These are phyloP conservation scores for Xylaria curta DNA, from an alignment of 495 filamentous ascomycete genomes.

Conservation along the genomic window DNA sequence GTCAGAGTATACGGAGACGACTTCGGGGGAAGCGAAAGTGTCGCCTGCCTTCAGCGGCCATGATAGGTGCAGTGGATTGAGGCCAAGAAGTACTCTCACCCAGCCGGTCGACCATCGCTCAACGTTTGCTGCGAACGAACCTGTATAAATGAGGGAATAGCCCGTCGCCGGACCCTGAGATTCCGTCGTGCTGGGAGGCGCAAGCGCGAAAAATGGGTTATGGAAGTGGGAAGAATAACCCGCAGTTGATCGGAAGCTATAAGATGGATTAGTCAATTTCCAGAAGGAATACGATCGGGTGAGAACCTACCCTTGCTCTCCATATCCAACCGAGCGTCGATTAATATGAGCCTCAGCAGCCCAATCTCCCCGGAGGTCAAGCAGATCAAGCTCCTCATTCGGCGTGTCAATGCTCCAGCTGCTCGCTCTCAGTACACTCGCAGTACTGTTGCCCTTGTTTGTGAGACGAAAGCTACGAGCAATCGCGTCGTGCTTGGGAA, in stretches of 20 bases:
- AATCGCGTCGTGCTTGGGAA: conserved; percentile 58
- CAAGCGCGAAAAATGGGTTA: conserved; percentile 61
- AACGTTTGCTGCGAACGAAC: conserved; percentile 57
- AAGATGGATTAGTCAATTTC: conserved; percentile 40
- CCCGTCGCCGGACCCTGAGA: conserved; percentile 59
- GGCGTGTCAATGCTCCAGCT: conserved; percentile 62
- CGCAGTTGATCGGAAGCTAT: conserved; percentile 55
- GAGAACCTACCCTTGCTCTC: conserved; percentile 38
- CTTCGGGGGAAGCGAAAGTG: conserved; percentile 59
- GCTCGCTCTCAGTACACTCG: conserved; percentile 55
- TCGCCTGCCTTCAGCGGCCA: conserved; percentile 54
- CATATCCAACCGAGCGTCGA: conserved; percentile 42
- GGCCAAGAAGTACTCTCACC: conserved; percentile 56
- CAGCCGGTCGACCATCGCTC: conserved; percentile 62
- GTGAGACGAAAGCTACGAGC: conserved; percentile 59
- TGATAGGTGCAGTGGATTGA: conserved; percentile 59
- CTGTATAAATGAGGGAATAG: conserved; percentile 62
- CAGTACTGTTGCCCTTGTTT: conserved; percentile 53
- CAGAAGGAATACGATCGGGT: conserved; percentile 1
- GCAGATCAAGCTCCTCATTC: conserved; percentile 60
- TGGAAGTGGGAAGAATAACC: conserved; percentile 63
- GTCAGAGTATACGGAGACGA: conserved; percentile 58
- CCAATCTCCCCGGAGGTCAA: conserved; percentile 61
- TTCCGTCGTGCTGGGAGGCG: conserved; percentile 58
- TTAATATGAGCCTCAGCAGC: conserved; percentile 50